Evolutionary conservation across 1,284 basidiomycete species (phyloP), one percentile per base, ranked within the genome.

Genomic region (Apiotrichum siamense): DNA sequence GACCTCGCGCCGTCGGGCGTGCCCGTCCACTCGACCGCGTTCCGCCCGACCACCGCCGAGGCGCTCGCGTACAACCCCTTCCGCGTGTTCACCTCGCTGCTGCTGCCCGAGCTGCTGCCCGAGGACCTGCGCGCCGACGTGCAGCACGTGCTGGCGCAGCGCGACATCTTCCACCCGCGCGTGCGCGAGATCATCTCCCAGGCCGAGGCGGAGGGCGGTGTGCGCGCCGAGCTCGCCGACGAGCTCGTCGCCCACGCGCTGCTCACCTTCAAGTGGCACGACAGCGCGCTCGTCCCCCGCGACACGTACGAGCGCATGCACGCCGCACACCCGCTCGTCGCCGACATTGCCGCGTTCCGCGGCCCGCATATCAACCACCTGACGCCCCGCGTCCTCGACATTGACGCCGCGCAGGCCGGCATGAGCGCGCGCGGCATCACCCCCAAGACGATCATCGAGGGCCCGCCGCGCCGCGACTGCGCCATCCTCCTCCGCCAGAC

Each of bases 281-380:
- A 68, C 29, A 55, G 56, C 17, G 70, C 73, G 4, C 58, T 66
- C 18, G 73, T 76, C 15, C 52, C 60, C 17, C 53, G 62, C 31
- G 58, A 57, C 9, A 58, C 62, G 29, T 77, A 77, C 53, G 52
- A 61, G 10, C 49, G 60, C 45, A 62, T 77, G 47, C 62, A 64
- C n/a, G 49, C 32, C 3, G 62, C 61, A 5, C 72, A 74, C 48
- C 65, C 73, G 1, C 58, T 77, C 6, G 64, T 75, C 4, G 75
- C 75, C 10, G 75, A 77, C 54, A 73, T 76, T 39, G 71, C 64
- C 12, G 68, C 66, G 15, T 77, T 77, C 63, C 59, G 63, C 31
- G 73, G 74, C 18, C 74, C 74, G 12, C 75, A 77, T 53, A 75
- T 77, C 62, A 77, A 77, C 52, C 75, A 76, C 55, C 62, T 77